Percentiles rank a stretch among this genome's conserved stretches.
phyloP scores from a whole-genome alignment of 2,329 filamentous ascomycete species.

The Magnaporthiopsis incrustans region DNA sequence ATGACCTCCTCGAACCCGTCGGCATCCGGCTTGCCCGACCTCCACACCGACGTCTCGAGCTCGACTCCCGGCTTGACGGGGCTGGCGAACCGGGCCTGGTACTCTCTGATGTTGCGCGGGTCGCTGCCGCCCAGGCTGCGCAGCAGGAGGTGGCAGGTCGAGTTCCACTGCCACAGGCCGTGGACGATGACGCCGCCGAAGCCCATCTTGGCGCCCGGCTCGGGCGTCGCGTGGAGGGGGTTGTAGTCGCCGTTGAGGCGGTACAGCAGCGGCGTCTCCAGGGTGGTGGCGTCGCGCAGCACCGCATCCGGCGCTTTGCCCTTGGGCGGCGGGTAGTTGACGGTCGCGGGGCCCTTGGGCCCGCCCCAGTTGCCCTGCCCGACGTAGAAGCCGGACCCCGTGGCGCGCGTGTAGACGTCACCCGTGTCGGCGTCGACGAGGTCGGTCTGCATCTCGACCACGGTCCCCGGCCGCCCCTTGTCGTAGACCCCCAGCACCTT shows the following conservation, averaged over 20 bases:
- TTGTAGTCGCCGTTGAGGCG: conserved; percentile 92
- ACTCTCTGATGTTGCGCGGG: conserved; percentile 76
- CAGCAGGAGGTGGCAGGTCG: conserved; percentile 64
- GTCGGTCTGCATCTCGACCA: conserved; percentile 70
- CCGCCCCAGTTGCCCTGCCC: conserved; percentile 79
- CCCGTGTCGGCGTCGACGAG: conserved; percentile 63
- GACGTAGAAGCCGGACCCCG: conserved; percentile 70
- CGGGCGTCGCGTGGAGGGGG: conserved; percentile 79
- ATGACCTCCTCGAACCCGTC: conserved; percentile 76
- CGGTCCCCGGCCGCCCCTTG: conserved; percentile 76
- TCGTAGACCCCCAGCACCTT: conserved; percentile 83
- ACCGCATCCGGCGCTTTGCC: conserved; percentile 62
- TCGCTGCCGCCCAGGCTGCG: conserved; percentile 67
- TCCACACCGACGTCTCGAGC: conserved; percentile 72
- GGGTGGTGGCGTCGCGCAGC: conserved; percentile 61
- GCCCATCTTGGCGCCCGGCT: conserved; percentile 81
- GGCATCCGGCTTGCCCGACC: conserved; percentile 70
- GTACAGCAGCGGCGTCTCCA: conserved; percentile 69
- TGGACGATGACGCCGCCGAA: conserved; percentile 87
- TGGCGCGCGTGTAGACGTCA: conserved; percentile 63
- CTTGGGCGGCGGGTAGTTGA: conserved; percentile 67
- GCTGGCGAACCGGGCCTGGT: conserved; percentile 79
- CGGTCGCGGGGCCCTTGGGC: conserved; percentile 76
- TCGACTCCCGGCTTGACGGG: conserved; percentile 80
- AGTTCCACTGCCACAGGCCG: conserved; percentile 83